These are phyloP conservation scores for Pigoraptor vietnamica DNA, from an alignment of 78 protist species.

Conservation along the genomic window DNA sequence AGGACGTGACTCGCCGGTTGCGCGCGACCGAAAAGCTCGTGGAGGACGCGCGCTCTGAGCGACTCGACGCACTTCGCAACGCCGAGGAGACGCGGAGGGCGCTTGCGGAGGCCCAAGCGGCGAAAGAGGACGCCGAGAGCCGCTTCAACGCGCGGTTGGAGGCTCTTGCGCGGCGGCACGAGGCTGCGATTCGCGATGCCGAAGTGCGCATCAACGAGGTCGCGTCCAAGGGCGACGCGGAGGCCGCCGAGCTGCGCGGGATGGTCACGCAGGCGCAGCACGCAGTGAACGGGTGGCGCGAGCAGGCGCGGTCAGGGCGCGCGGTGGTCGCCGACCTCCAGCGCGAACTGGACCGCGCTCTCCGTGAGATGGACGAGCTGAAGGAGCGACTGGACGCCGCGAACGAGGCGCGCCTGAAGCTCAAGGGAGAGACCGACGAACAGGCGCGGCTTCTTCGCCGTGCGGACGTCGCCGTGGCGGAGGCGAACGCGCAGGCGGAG, in stretches of 20 bases:
- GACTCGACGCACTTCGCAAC: neutral
- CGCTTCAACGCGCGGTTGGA: neutral
- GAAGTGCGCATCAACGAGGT: neutral
- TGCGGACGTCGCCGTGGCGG: neutral
- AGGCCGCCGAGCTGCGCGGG: neutral
- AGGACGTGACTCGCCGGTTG: neutral
- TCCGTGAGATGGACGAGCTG: neutral
- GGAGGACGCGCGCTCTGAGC: neutral
- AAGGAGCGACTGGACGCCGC: neutral
- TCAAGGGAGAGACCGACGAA: neutral
- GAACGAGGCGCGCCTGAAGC: neutral
- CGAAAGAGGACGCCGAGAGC: neutral
- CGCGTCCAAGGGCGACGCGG: neutral
- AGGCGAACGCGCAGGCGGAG: neutral
- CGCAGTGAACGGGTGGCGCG: neutral
- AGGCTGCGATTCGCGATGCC: neutral
- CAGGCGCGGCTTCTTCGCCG: neutral
- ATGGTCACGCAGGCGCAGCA: neutral
- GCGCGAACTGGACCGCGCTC: neutral
- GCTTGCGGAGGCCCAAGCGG: neutral
- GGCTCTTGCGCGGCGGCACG: neutral
- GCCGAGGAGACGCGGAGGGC: neutral
- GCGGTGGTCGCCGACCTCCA: neutral
- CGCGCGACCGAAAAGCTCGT: neutral
- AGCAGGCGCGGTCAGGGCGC: neutral